Percentiles rank a stretch among this genome's conserved stretches.
Evolutionary conservation across 2,329 filamentous ascomycete species (phyloP).

Genomic region (Trichoderma citrinoviride): DNA sequence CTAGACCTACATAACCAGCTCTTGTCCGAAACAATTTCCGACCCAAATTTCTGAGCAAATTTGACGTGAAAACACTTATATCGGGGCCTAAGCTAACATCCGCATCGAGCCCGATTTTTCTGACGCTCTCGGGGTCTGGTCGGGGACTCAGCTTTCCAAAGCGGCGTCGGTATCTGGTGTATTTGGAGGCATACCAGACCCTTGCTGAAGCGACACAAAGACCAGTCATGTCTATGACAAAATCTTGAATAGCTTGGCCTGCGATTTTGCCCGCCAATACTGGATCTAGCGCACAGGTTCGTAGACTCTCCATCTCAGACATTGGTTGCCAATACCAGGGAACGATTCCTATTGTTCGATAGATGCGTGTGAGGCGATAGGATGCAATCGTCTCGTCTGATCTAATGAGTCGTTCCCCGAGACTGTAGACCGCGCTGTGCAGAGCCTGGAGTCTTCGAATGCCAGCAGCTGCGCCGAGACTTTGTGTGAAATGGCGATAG

Average conservation of each 20-base stretch:
- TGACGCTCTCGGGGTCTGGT: background rate
- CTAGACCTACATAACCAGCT: slow-evolving; percentile 32
- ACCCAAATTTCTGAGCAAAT: slow-evolving; percentile 25
- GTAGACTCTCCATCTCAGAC: slow-evolving; percentile 23
- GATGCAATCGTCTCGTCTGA: slow-evolving; percentile 15
- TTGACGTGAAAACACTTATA: slow-evolving; percentile 21
- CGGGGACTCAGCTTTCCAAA: slow-evolving; percentile 14
- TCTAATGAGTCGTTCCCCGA: slow-evolving; percentile 24
- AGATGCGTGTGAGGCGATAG: slow-evolving; percentile 27
- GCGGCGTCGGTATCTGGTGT: slow-evolving; percentile 20
- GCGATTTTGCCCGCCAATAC: slow-evolving; percentile 12
- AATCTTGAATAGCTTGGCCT: slow-evolving; percentile 19
- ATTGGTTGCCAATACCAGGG: slow-evolving; percentile 30
- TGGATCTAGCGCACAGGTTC: slow-evolving; percentile 25
- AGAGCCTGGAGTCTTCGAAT: slow-evolving; percentile 14
- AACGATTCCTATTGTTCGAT: slow-evolving; percentile 25
- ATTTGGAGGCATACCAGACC: slow-evolving; percentile 4
- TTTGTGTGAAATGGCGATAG: slow-evolving; percentile 3
- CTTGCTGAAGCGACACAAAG: slow-evolving; percentile 22
- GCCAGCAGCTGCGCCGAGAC: slow-evolving; percentile 4
- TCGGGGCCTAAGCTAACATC: slow-evolving; percentile 8
- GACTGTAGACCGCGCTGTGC: background rate
- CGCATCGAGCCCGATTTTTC: slow-evolving; percentile 23
- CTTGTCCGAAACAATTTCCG: slow-evolving; percentile 32
- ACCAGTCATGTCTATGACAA: slow-evolving; percentile 23